Conservation (phyloP, 805 yeast genomes). For the Saturnispora hagleri region DNA sequence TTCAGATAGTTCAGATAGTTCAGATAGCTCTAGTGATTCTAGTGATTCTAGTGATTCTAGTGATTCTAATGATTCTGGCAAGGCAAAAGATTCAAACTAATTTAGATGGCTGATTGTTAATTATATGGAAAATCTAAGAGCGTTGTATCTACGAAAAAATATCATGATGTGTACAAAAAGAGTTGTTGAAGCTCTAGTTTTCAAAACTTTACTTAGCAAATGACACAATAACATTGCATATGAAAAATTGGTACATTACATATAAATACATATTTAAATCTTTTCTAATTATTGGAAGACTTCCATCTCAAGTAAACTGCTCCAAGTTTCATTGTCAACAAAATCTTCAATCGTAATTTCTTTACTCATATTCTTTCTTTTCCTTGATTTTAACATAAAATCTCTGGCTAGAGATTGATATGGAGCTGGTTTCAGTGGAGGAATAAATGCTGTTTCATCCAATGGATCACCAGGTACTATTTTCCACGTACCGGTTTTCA, state of each 20-base stretch:
- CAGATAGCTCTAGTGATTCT: background rate
- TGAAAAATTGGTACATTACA: background rate
- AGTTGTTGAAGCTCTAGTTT: too few relatives aligned
- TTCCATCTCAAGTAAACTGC: slow-evolving; percentile 33
- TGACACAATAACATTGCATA: background rate
- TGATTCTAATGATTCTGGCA: background rate
- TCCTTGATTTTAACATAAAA: slow-evolving; percentile 79
- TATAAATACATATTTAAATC: background rate
- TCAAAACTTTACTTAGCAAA: background rate
- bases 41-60: background rate
- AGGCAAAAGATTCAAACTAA: too few relatives aligned
- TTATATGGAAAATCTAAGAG: too few relatives aligned
- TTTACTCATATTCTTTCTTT: slow-evolving; percentile 74
- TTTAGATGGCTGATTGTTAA: too few relatives aligned
- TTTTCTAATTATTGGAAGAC: slow-evolving; percentile 10
- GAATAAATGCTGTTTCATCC: slow-evolving; percentile 53
- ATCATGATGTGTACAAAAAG: too few relatives aligned
- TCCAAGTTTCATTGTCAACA: slow-evolving; percentile 51
- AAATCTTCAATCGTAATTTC: slow-evolving; percentile 62
- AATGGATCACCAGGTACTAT: slow-evolving; percentile 88
- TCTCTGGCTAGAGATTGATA: slow-evolving; percentile 70
- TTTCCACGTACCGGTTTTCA: slow-evolving; percentile 65
- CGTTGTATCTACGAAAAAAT: too few relatives aligned
- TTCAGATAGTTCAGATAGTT: background rate
- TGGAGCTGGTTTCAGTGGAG: slow-evolving; percentile 70